phyloP scores from a whole-genome alignment of 2,329 filamentous ascomycete genomes.

The Phialophora tarda region DNA sequence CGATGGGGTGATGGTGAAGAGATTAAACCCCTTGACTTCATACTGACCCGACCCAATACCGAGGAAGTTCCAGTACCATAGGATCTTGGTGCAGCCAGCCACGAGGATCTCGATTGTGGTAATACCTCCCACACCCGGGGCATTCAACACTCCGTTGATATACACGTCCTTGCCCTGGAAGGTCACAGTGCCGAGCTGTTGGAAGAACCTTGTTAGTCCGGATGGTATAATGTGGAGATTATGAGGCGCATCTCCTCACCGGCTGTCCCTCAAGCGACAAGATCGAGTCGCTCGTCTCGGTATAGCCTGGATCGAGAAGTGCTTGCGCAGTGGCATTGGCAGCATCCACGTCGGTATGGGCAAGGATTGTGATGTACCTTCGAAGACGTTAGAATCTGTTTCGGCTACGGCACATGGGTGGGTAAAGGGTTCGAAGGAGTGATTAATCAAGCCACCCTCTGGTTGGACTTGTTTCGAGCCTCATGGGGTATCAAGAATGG shows the following conservation, averaged over 20 bases:
- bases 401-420: neutral
- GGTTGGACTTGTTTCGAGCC: neutral
- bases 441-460: neutral
- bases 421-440: neutral
- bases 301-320: slow-evolving; percentile 32
- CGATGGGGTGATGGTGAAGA: slow-evolving; percentile 29
- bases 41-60: slow-evolving; percentile 31
- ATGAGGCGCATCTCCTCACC: slow-evolving; percentile 16
- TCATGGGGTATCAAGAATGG: neutral
- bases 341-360: slow-evolving; percentile 22
- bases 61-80: slow-evolving; percentile 37
- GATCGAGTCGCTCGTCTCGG: slow-evolving; percentile 37
- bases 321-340: slow-evolving; percentile 37
- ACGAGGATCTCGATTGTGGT: slow-evolving; percentile 35
- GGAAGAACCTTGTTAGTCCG: neutral
- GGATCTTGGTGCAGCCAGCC: slow-evolving; percentile 32
- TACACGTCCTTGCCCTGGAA: slow-evolving; percentile 34
- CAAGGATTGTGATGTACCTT: slow-evolving; percentile 31
- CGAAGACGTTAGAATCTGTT: neutral
- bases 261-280: slow-evolving; percentile 35
- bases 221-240: neutral
- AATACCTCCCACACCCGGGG: slow-evolving; percentile 30
- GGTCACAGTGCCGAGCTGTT: slow-evolving; percentile 32
- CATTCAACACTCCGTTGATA: slow-evolving; percentile 32
- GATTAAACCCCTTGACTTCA: slow-evolving; percentile 37